These are phyloP conservation scores for Melanogaster broomeanus DNA, from an alignment of 768 basidiomycete species.

Conservation along the genomic window DNA sequence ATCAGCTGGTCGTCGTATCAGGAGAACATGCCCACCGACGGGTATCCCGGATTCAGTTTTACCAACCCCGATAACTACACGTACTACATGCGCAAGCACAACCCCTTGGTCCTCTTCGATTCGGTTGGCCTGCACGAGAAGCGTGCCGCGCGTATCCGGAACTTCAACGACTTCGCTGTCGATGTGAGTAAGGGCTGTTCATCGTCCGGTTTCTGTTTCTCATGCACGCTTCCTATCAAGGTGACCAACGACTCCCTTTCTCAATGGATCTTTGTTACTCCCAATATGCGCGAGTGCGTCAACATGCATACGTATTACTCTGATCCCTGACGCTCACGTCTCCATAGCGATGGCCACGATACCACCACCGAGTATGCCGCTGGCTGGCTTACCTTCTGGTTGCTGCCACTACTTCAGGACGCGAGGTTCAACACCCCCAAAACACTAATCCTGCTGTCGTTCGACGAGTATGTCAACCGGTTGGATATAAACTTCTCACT, in stretches of 20 bases:
- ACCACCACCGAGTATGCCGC: slow-evolving; percentile 50
- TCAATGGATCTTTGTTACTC: slow-evolving; percentile 65
- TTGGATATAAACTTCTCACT: neutral
- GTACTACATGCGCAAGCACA: slow-evolving; percentile 60
- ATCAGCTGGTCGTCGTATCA: slow-evolving; percentile 66
- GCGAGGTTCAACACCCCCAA: slow-evolving; percentile 51
- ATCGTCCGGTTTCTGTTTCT: neutral
- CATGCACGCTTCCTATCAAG: slow-evolving; percentile 9
- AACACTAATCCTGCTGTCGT: slow-evolving; percentile 62
- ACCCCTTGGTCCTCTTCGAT: slow-evolving; percentile 53
- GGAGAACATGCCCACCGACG: slow-evolving; percentile 57
- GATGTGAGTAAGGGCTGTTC: slow-evolving; percentile 39
- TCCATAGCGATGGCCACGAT: slow-evolving; percentile 59
- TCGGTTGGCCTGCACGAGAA: slow-evolving; percentile 44
- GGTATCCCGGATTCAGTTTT: slow-evolving; percentile 43
- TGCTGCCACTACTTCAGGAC: slow-evolving; percentile 52
- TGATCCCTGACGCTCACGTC: neutral
- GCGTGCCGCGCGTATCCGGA: slow-evolving; percentile 49
- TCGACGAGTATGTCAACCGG: slow-evolving; percentile 54
- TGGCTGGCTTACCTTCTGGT: slow-evolving; percentile 50
- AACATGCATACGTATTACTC: neutral
- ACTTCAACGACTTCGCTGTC: slow-evolving; percentile 62
- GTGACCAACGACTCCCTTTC: slow-evolving; percentile 45
- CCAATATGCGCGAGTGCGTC: slow-evolving; percentile 46
- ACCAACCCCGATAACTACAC: slow-evolving; percentile 37